Evolutionary conservation across 2,329 filamentous ascomycete species (phyloP), one percentile per base, ranked within the genome.

Genomic region (Tolypocladium tropicale): DNA sequence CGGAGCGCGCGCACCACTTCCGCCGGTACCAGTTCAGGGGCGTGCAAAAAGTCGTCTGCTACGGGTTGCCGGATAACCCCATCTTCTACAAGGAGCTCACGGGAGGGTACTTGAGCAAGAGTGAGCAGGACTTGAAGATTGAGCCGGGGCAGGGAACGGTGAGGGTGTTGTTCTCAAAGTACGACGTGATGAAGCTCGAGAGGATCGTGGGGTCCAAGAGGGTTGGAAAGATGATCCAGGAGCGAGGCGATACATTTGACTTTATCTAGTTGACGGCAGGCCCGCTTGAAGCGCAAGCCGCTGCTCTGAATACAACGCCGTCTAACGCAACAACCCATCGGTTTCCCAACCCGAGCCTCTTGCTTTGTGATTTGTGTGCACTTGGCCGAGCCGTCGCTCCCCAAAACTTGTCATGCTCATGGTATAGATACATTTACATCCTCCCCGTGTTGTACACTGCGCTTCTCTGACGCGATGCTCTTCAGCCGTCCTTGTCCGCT

Each of bases 1-100:
- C 92, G 2, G 93, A 95, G 70, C 85, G 94, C 57, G 89, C 92
- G n/a, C 94, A 99, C 72, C 94, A 99, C 72, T 97, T 97, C 78
- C 84, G 90, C 53, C 81, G 94, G n/a, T 91, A 94, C 67, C 81
- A 83, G 62, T 79, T 99, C 55, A 81, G 84, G 37, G 94, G 94
- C 25, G 90, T 94, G 16, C 86, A 85, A 69, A 80, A 85, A 43
- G 82, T 97, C n/a, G 80, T 96, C 53, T 87, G 96, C 77, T 97
- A 97, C 69, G 88, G 86, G 1, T 71, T 96, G 34, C 94, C 94
- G 0, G 93, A 97, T 64, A 96, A 96, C 68, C 88, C 89, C 30
- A 68, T 81, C 23, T 93, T 94, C 64, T 95, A 93, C 69, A 78
- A 79, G 41, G 90, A 95, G 74, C 78, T 93, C 55, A 82, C 87